A percentile compares a stretch with the other conserved stretches of the same genome.
Conservation (phyloP, 2,329 filamentous ascomycete genomes). For the Calonectria multiphialidica region DNA sequence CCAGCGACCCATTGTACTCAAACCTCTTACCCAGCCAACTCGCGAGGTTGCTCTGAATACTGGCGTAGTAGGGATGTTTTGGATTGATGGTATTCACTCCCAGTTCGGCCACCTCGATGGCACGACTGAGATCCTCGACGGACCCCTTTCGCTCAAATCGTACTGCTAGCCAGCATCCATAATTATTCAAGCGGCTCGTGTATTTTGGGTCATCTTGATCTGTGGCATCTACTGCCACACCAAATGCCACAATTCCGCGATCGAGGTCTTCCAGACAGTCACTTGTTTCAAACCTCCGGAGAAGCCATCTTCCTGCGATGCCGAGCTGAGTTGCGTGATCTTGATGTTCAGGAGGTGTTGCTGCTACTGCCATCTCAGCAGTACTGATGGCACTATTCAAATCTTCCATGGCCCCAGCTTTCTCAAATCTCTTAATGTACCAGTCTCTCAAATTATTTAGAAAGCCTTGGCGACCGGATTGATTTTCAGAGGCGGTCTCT, state of each 20-base stretch:
- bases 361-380: background rate
- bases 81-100: too few species aligned
- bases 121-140: background rate
- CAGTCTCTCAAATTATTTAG: background rate
- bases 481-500: background rate
- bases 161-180: too few species aligned
- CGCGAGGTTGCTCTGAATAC: too few species aligned
- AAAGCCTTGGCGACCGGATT: background rate
- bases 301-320: background rate
- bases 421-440: background rate
- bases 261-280: background rate
- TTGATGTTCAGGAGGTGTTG: background rate
- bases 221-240: too few species aligned
- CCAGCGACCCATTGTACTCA: too few species aligned
- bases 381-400: background rate
- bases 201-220: too few species aligned
- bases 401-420: background rate
- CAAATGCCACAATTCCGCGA: too few species aligned
- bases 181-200: too few species aligned
- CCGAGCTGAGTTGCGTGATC: too few species aligned
- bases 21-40: too few species aligned
- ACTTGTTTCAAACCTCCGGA: background rate
- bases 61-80: too few species aligned
- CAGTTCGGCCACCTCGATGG: background rate
- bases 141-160: too few species aligned